Percentiles rank a stretch among this genome's conserved stretches.
These are phyloP conservation scores for Eremothecium cymbalariae DNA, from an alignment of 1,139 yeast species.

Conservation along the genomic window DNA sequence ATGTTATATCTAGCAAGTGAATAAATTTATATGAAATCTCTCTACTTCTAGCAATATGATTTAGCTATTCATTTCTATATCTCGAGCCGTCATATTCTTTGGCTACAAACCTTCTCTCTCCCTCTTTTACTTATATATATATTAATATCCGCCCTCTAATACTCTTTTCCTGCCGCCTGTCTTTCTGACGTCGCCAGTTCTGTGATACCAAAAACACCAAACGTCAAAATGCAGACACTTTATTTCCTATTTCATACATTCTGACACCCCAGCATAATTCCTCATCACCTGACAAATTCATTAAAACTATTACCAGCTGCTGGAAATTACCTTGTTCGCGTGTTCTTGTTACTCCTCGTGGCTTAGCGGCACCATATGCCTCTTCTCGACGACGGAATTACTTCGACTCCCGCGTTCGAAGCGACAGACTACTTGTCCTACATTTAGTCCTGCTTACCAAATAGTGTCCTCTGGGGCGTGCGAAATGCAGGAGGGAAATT, in stretches of 20 bases:
- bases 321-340: no score
- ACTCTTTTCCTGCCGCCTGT: constrained; percentile 1
- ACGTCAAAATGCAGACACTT: constrained; percentile 1
- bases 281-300: no score
- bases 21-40: constrained; percentile 3
- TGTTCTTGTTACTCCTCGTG: no score
- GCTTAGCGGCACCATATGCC: no score
- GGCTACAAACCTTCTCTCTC: not conserved
- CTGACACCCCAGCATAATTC: not conserved
- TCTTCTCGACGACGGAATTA: no score
- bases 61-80: constrained; percentile 4
- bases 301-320: no score
- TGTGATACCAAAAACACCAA: constrained; percentile 1
- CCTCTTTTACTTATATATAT: not conserved
- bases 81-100: not conserved
- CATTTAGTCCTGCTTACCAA: constrained; percentile 12
- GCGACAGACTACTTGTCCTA: constrained; percentile 6
- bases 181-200: constrained; percentile 2
- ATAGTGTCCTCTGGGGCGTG: constrained; percentile 1
- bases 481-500: constrained; percentile 32
- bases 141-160: not conserved
- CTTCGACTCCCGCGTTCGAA: constrained; percentile 8
- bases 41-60: constrained; percentile 6
- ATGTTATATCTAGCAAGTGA: constrained; percentile 6
- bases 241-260: constrained; percentile 1